A percentile compares a stretch with the other conserved stretches of the same genome.
Evolutionary conservation across 208 protist species (phyloP).

Genomic region (Leishmania gerbilli): DNA sequence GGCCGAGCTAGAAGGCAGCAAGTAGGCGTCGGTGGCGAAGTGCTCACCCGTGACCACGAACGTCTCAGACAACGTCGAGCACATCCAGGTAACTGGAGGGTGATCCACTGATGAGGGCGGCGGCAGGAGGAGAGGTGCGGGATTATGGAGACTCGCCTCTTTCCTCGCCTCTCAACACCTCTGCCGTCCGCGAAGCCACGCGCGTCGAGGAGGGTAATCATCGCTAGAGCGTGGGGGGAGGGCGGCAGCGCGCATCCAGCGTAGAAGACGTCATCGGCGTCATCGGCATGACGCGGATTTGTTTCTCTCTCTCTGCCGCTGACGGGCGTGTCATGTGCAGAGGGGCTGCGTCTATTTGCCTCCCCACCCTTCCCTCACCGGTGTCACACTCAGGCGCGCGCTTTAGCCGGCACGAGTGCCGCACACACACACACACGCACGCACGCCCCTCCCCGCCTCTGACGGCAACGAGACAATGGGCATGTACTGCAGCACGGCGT

Average conservation of each 20-base stretch:
- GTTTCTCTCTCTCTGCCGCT: neutral
- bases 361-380: no score
- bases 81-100: neutral
- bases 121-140: neutral
- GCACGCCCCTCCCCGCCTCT: no score
- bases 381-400: no score
- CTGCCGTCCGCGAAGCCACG: neutral
- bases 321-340: neutral
- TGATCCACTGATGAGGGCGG: neutral
- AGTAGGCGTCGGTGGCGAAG: neutral
- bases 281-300: neutral
- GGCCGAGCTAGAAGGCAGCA: constrained; percentile 17
- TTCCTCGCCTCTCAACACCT: neutral
- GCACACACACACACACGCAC: neutral
- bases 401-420: no score
- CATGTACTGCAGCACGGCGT: no score
- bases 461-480: no score
- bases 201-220: neutral
- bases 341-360: neutral
- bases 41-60: neutral
- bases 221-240: neutral
- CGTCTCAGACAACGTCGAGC: neutral
- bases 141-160: neutral
- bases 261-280: neutral
- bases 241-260: neutral